Conservation (phyloP, 768 basidiomycete genomes). For the Panellus pusillus region DNA sequence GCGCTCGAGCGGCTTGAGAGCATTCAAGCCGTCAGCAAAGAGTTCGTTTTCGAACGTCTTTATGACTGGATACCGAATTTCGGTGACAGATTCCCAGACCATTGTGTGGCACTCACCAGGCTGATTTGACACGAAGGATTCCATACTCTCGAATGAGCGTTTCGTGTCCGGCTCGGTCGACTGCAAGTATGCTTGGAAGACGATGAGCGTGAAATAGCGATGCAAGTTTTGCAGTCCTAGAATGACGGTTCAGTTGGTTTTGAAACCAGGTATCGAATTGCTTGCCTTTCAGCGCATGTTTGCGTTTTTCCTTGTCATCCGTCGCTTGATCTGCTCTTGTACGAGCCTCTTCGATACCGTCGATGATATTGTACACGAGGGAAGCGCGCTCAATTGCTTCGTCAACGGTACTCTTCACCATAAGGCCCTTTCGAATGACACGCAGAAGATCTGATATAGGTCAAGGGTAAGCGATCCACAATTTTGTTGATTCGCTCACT, state of each 20-base stretch:
- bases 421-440: conserved; percentile 82
- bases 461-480: background rate
- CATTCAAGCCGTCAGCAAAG: conserved; percentile 70
- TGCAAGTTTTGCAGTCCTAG: conserved; percentile 80
- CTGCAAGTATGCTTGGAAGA: conserved; percentile 89
- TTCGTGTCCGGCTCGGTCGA: conserved; percentile 80
- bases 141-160: conserved; percentile 72
- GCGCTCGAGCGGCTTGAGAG: conserved; percentile 79
- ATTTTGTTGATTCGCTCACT: conserved; percentile 47
- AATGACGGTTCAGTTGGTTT: conserved; percentile 6
- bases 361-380: conserved; percentile 80
- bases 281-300: conserved; percentile 71
- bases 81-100: background rate
- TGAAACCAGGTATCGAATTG: background rate
- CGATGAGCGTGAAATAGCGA: conserved; percentile 81
- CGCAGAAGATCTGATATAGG: conserved; percentile 65
- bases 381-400: conserved; percentile 86
- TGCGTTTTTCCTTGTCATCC: conserved; percentile 68
- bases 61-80: conserved; percentile 58
- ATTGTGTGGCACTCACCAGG: conserved; percentile 64
- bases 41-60: conserved; percentile 95
- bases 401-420: conserved; percentile 85
- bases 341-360: conserved; percentile 84
- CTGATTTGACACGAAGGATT: conserved; percentile 76
- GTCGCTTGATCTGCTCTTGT: conserved; percentile 73